Evolutionary conservation across 2,329 filamentous ascomycete genomes (phyloP).

Genomic region (Nakataea oryzae): DNA sequence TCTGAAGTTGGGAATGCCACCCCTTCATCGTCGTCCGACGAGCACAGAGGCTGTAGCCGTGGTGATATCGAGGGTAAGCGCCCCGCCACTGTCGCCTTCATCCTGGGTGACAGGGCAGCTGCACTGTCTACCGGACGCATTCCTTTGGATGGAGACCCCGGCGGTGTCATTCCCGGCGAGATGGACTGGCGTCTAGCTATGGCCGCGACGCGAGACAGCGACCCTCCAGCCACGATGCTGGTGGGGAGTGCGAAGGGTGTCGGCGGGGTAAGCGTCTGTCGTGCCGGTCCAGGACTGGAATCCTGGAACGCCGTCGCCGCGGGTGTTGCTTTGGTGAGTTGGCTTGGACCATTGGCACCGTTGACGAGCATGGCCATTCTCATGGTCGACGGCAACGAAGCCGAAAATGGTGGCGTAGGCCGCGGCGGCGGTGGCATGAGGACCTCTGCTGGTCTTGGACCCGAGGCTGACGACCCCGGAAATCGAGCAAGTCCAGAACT

Average conservation of each 20-base stretch:
- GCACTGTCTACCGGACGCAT: not conserved
- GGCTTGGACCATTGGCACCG: not conserved
- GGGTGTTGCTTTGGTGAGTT: not conserved
- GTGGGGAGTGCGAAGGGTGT: not conserved
- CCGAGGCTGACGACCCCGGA: not conserved
- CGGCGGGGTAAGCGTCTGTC: not conserved
- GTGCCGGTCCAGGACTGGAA: not conserved
- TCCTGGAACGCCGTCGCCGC: too few relatives aligned
- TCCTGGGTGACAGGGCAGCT: not conserved
- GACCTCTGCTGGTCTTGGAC: not conserved
- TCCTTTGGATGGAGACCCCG: conserved; percentile 1
- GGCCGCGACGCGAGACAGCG: not conserved
- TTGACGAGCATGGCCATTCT: not conserved
- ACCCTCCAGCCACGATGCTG: not conserved
- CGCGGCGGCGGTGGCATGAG: not conserved
- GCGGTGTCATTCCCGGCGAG: not conserved
- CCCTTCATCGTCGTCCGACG: conserved; percentile 28
- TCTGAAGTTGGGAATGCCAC: conserved; percentile 33
- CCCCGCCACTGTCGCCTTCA: not conserved
- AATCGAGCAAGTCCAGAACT: conserved; percentile 5
- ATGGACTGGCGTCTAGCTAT: not conserved
- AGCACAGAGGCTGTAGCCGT: conserved; percentile 5
- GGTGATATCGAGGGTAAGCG: not conserved
- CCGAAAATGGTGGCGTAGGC: not conserved
- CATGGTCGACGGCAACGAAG: not conserved